phyloP scores from a whole-genome alignment of 768 basidiomycete species.

The Suillus fuscotomentosus region DNA sequence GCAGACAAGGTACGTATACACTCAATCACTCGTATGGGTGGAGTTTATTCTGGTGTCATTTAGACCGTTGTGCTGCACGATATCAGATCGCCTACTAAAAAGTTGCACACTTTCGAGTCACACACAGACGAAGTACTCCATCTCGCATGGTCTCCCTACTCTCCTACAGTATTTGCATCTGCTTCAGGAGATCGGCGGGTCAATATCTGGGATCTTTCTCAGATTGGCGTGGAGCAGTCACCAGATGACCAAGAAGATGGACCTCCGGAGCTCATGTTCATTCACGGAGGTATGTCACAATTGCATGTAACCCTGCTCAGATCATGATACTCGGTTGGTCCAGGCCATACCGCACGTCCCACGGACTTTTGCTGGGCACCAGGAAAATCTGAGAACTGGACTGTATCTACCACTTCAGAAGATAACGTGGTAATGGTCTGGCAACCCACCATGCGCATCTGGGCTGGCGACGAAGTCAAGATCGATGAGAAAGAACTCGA shows the following conservation, averaged over 20 bases:
- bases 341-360: conserved; percentile 85
- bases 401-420: conserved; percentile 84
- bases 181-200: conserved; percentile 92
- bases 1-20: conserved; percentile 75
- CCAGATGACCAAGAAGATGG: conserved; percentile 99
- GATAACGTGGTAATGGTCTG: conserved; percentile 98
- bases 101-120: conserved; percentile 86
- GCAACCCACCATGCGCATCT: conserved; percentile 94
- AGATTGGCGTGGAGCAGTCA: conserved; percentile 93
- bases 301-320: conserved; percentile 3
- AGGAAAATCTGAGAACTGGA: conserved; percentile 79
- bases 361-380: conserved; percentile 98
- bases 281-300: conserved; percentile 78
- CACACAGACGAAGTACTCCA: conserved; percentile 96
- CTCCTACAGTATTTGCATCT: conserved; percentile 89
- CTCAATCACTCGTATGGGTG: neutral
- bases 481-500: conserved; percentile 87
- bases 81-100: conserved; percentile 67
- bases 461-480: conserved; percentile 86
- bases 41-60: neutral
- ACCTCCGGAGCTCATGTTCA: conserved; percentile 92
- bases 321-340: conserved; percentile 5
- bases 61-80: conserved; percentile 92
- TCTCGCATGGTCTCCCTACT: conserved; percentile 93
- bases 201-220: conserved; percentile 91